Percentiles rank a stretch among this genome's conserved stretches.
These are phyloP conservation scores for Vitellaria paradoxa DNA, from an alignment of 179 eudicot species.

Conservation along the genomic window DNA sequence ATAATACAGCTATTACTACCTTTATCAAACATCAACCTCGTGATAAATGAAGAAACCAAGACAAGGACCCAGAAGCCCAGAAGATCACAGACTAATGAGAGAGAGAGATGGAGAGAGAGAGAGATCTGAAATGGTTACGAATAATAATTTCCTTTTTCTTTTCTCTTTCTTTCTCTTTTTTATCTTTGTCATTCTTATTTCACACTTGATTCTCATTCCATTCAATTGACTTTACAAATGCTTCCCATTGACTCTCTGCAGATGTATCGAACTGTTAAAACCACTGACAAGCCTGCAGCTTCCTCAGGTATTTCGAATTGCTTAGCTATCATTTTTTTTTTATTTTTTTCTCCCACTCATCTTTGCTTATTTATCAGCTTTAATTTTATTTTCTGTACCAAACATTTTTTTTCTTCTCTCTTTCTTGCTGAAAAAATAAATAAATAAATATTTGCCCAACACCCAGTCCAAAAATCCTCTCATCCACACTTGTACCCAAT, in stretches of 20 bases:
- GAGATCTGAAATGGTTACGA: neutral
- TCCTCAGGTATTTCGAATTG: constrained; percentile 39
- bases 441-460: neutral
- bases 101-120: constrained; percentile 11
- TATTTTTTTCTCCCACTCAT: no score
- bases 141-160: neutral
- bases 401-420: neutral
- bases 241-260: constrained; percentile 22
- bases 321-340: constrained; percentile 3
- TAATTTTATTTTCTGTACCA: neutral
- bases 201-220: constrained; percentile 9
- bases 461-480: neutral
- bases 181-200: neutral
- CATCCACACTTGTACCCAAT: neutral
- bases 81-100: neutral
- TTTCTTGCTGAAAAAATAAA: neutral
- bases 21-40: constrained; percentile 38
- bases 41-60: constrained; percentile 34
- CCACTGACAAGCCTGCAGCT: constrained; percentile 61
- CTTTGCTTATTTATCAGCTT: neutral
- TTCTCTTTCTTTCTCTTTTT: neutral
- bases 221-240: constrained; percentile 13
- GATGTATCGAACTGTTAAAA: constrained; percentile 64
- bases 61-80: constrained; percentile 13
- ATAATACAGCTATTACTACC: constrained; percentile 28